Base-by-base conservation (phyloP, 345 rosid species). In the Bruguiera parviflora region DNA sequence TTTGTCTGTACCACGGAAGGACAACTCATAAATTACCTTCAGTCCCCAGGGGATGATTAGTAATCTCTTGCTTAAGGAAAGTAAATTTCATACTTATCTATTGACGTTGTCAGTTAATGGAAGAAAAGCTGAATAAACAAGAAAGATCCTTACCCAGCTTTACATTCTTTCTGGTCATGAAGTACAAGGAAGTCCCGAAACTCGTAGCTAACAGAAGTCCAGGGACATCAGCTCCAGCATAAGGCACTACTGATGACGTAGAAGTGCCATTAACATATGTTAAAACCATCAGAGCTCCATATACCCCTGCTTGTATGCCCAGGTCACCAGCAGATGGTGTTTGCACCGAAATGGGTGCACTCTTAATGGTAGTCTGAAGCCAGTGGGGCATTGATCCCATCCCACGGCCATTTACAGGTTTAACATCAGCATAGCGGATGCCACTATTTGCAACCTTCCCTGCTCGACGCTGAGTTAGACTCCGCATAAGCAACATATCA, bases 401-500 rank as follows among this genome's bases (percentile, higher is more conserved):
- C 39, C 84, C 85, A 24, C 83, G 65, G 24, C 88, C 64, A 66
- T 63, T 73, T 32, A 61, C 80, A 35, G 92, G 82, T 79, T 92
- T 92, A 67, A 95, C 99, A 82, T 95, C 97, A 6, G 99, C 99
- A 78, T 87, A 95, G 5, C 94, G 89, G 49, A 95, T 80, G 75
- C 75, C 83, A 79, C 87, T 87, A 77, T 79, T 81, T 58, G 80
- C 85, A 29, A 92, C 97, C 79, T 90, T 95, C 58, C 97, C 99
- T 27, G 93, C 82, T 77, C 85, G 87, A 43, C 99, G 92, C 82
- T 84, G 99, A 72, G 90, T 87, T 57, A 95, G 81, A 80, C 97
- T 95, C 73, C 80, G 85, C 99, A 92, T 92, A 71, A 92, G 97
- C 81, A 95, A 68, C 99, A 95, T 92, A 71, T 95, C 97, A 80